These are phyloP conservation scores for Teratosphaeria nubilosa DNA, from an alignment of 2,329 filamentous ascomycete genomes.

Conservation along the genomic window DNA sequence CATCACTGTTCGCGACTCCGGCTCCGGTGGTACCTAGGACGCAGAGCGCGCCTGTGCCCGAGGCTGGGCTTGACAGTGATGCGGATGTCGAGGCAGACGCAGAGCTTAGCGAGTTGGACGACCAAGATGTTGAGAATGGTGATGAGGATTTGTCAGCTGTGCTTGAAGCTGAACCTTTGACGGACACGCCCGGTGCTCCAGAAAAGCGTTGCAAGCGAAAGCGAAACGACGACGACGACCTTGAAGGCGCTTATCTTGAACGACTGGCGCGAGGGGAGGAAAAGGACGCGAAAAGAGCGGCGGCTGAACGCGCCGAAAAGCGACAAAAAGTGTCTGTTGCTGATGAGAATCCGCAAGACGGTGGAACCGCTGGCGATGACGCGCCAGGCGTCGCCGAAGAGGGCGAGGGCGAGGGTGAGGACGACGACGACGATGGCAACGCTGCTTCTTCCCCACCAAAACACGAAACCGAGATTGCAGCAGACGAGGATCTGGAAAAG, in stretches of 20 bases:
- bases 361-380: constrained; percentile 3
- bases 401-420: constrained; percentile 25
- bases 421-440: constrained; percentile 30
- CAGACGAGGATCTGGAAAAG: constrained; percentile 61
- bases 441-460: constrained; percentile 47
- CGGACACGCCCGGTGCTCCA: constrained; percentile 8
- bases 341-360: constrained; percentile 15
- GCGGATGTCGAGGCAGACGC: constrained; percentile 22
- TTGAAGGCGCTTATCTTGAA: constrained; percentile 61
- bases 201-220: constrained; percentile 46
- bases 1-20: constrained; percentile 37
- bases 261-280: constrained; percentile 45
- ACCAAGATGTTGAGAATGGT: neutral
- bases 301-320: constrained; percentile 21
- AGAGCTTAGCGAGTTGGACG: constrained; percentile 2
- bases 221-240: constrained; percentile 45
- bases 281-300: constrained; percentile 17
- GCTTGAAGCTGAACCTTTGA: neutral
- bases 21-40: constrained; percentile 5
- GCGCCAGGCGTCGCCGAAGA: neutral
- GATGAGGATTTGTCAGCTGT: neutral
- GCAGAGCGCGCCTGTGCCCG: constrained; percentile 6
- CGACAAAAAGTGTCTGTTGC: constrained; percentile 19
- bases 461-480: constrained; percentile 39
- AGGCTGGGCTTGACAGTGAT: constrained; percentile 21